Evolutionary conservation across 1,284 basidiomycete genomes (phyloP).

Genomic region (Boletus mariae): DNA sequence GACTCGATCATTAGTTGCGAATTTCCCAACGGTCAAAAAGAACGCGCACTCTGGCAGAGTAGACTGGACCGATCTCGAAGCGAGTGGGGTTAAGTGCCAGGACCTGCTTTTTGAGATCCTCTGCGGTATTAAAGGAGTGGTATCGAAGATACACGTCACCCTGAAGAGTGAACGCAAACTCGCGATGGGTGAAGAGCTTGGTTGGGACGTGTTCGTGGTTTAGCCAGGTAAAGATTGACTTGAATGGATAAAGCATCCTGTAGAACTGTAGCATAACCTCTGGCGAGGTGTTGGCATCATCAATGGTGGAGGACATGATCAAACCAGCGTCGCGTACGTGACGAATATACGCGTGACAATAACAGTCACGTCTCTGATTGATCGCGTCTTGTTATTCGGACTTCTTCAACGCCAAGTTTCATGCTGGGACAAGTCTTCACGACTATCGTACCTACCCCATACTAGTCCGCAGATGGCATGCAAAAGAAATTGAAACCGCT

Average conservation of each 20-base stretch:
- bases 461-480: too few species aligned
- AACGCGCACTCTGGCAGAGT: constrained; percentile 74
- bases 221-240: constrained; percentile 91
- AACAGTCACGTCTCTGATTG: constrained; percentile 2
- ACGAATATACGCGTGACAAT: constrained; percentile 14
- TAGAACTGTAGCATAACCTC: constrained; percentile 88
- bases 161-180: constrained; percentile 94
- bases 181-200: constrained; percentile 85
- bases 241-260: constrained; percentile 90
- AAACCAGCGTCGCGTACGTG: neutral
- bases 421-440: too few species aligned
- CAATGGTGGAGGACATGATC: neutral
- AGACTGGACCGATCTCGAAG: constrained; percentile 97
- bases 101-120: constrained; percentile 92
- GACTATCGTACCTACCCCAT: constrained; percentile 61
- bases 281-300: constrained; percentile 27
- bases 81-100: constrained; percentile 81
- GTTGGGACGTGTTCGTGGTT: constrained; percentile 83
- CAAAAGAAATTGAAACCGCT: constrained; percentile 28
- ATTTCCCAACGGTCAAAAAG: constrained; percentile 3
- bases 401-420: too few species aligned
- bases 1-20: constrained; percentile 6
- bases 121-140: constrained; percentile 82
- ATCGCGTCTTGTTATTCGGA: too few species aligned
- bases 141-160: constrained; percentile 95